Conservation (phyloP, 2,329 filamentous ascomycete genomes). For the Trichoderma brevicompactum region DNA sequence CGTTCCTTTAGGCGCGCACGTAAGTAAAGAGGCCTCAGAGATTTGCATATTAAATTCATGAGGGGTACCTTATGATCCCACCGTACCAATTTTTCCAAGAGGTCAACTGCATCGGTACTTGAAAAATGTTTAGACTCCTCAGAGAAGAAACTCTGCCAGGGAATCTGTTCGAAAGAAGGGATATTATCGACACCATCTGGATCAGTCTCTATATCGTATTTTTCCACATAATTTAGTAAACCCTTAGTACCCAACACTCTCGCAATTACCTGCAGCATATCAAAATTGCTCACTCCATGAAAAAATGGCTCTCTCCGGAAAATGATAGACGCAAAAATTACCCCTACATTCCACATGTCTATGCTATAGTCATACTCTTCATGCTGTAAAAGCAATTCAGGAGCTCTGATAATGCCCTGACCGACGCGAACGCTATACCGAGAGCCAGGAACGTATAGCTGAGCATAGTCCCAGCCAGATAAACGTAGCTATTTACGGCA, state of each 20-base stretch:
- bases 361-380: slow-evolving; percentile 99
- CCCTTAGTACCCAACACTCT: slow-evolving; percentile 99
- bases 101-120: slow-evolving; percentile 94
- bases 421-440: slow-evolving; percentile 98
- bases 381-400: slow-evolving; percentile 94
- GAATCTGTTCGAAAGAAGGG: slow-evolving; percentile 93
- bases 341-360: slow-evolving; percentile 98
- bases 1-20: not conserved
- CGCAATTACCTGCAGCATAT: slow-evolving; percentile 97
- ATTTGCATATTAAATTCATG: not conserved
- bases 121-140: slow-evolving; percentile 96
- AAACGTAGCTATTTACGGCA: slow-evolving; percentile 71
- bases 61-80: slow-evolving; percentile 87
- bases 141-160: slow-evolving; percentile 96
- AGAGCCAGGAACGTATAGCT: slow-evolving; percentile 97
- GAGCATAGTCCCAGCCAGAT: slow-evolving; percentile 98
- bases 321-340: slow-evolving; percentile 99
- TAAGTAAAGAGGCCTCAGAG: not conserved
- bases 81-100: slow-evolving; percentile 92
- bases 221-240: slow-evolving; percentile 96
- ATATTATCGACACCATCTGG: slow-evolving; percentile 98
- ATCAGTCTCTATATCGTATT: slow-evolving; percentile 98
- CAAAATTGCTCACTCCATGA: slow-evolving; percentile 96
- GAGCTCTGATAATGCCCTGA: slow-evolving; percentile 96
- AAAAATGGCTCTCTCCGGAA: slow-evolving; percentile 99